Evolutionary conservation across 768 basidiomycete species (phyloP), one percentile per base, ranked within the genome.

Genomic region (Hypsizygus marmoreus): DNA sequence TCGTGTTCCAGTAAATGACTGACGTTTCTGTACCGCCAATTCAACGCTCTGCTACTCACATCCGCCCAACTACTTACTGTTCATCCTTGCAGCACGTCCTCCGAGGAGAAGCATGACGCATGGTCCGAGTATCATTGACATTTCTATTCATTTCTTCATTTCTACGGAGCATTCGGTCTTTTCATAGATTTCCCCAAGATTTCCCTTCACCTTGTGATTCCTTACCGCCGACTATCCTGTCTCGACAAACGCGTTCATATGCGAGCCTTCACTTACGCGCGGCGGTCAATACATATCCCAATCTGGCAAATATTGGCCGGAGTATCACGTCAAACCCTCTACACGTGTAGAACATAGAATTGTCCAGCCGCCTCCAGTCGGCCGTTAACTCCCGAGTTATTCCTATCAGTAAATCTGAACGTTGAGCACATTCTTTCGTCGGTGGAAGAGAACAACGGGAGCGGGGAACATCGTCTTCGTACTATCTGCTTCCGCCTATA

Each of bases 371-470:
- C 48, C 31, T 40, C 30, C 40, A 20, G 36, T 56, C 50, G 44
- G 50, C 51, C 54, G 57, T 52, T n/a, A 54, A 54, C 54, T 51
- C 24, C 59, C 61, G 59, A 56, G 17, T 44, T 46, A 44, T 40
- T 29, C 24, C 24, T 28, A 41, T 45, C 39, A 40, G 42, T 31
- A 40, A 24, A 50, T 29, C 29, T 22, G 12, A 30, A 12, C 11
- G 16, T n/a, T 22, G 17, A 22, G 6, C 19, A 11, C 20, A 3
- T 6, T 34, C 19, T 13, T n/a, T 14, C 2, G 23, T 16, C 10
- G 9, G 22, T 11, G 23, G 13, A 20, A 7, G 14, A 14, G 38
- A 16, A 22, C 31, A 24, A 30, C 12, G 40, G 40, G n/a, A 32
- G 14, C 41, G 41, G 41, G 41, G 41, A 22, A 30, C 30, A 32